These are phyloP conservation scores for Tribonema minus DNA, from an alignment of 108 stramenopile genomes.

Conservation along the genomic window DNA sequence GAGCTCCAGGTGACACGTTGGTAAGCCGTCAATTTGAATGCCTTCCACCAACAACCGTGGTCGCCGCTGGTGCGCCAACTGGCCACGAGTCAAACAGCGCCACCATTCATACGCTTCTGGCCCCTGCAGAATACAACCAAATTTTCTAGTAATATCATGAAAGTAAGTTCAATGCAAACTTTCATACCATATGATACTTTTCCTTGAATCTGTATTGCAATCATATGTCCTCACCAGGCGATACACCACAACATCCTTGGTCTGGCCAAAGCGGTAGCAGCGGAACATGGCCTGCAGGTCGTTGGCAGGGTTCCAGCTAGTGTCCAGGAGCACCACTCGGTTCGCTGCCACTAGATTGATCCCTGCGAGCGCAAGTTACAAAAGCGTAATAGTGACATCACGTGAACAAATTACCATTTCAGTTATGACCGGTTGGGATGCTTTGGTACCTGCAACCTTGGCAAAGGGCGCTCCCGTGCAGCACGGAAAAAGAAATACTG, in stretches of 20 bases:
- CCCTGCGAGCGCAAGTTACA: slow-evolving; percentile 1
- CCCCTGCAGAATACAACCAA: not conserved
- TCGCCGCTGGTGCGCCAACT: not conserved
- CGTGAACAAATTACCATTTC: too few species aligned
- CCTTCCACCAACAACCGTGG: not conserved
- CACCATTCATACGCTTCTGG: not conserved
- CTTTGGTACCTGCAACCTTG: too few species aligned
- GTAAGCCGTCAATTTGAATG: too few species aligned
- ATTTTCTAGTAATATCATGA: too few species aligned
- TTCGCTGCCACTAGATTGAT: slow-evolving; percentile 55
- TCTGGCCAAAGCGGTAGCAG: slow-evolving; percentile 53
- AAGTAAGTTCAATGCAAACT: too few species aligned
- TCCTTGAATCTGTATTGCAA: too few species aligned
- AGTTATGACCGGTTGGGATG: too few species aligned
- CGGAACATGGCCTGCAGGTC: slow-evolving; percentile 59
- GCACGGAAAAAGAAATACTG: too few species aligned
- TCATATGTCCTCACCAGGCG: slow-evolving; percentile 37
- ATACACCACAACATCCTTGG: slow-evolving; percentile 50
- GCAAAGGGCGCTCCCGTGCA: too few species aligned
- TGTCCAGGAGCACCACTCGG: slow-evolving; percentile 52
- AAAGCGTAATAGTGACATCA: too few species aligned
- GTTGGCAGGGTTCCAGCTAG: slow-evolving; percentile 56
- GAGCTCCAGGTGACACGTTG: too few species aligned
- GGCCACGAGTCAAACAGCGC: not conserved
- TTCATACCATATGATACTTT: too few species aligned